Evolutionary conservation across 108 stramenopile genomes (phyloP).

Genomic region (Aurantiochytrium sp.): DNA sequence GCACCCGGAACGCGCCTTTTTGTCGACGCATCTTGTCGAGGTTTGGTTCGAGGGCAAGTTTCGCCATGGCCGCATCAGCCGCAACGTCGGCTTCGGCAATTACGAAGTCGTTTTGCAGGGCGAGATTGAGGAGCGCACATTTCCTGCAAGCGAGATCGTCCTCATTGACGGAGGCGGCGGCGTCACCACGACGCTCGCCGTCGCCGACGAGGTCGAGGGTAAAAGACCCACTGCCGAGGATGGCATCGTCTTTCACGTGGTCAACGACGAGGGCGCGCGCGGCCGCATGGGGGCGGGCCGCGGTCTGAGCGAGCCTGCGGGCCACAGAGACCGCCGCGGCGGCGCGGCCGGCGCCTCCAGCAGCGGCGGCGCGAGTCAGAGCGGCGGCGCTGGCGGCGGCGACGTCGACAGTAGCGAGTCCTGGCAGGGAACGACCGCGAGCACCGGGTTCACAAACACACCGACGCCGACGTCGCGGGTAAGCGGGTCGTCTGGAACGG

Average conservation of each 20-base stretch:
- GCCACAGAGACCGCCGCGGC: neutral
- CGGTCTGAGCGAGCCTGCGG: neutral
- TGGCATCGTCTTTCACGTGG: constrained; percentile 6
- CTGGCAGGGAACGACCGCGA: neutral
- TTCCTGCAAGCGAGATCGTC: constrained; percentile 2
- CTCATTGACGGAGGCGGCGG: constrained; percentile 19
- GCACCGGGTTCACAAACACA: neutral
- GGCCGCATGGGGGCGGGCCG: neutral
- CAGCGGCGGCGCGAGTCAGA: neutral
- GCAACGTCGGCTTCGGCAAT: neutral
- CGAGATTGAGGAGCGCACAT: neutral
- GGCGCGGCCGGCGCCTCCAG: neutral
- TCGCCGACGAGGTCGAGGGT: neutral
- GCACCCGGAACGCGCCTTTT: neutral
- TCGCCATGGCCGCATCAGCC: neutral
- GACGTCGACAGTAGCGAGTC: neutral
- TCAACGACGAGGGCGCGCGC: neutral
- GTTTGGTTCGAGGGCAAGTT: constrained; percentile 16
- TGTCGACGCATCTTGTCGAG: constrained; percentile 1
- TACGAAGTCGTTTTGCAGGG: constrained; percentile 11
- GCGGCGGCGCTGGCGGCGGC: neutral
- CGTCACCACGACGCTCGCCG: neutral
- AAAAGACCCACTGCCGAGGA: neutral
- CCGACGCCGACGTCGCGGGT: neutral
- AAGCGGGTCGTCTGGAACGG: neutral